Conservation (phyloP, 768 basidiomycete genomes). For the Xanthoconium stramineum region DNA sequence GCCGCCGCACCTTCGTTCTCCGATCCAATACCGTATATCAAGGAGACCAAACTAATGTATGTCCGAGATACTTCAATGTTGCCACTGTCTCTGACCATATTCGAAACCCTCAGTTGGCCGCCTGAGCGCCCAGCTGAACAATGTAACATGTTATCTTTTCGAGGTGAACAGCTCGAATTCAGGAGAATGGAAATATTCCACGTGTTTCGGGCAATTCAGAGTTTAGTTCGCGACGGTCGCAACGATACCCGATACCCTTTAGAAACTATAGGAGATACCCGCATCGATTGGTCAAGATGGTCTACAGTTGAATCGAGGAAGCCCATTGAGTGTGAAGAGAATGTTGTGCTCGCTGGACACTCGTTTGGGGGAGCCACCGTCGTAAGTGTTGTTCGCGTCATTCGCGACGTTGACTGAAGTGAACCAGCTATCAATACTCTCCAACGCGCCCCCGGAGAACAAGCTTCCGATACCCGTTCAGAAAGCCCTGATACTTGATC, state of each 20-base stretch:
- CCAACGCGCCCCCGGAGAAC: slow-evolving; percentile 42
- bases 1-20: slow-evolving; percentile 38
- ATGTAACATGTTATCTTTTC: slow-evolving; percentile 44
- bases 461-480: slow-evolving; percentile 49
- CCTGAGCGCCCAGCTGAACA: slow-evolving; percentile 13
- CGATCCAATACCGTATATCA: slow-evolving; percentile 47
- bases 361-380: slow-evolving; percentile 57
- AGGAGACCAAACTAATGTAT: slow-evolving; percentile 55
- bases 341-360: slow-evolving; percentile 47
- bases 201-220: slow-evolving; percentile 54
- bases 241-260: slow-evolving; percentile 27
- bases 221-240: slow-evolving; percentile 43
- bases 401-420: background rate
- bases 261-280: slow-evolving; percentile 35
- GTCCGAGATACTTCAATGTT: slow-evolving; percentile 14
- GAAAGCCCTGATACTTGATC: slow-evolving; percentile 67
- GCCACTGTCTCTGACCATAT: background rate
- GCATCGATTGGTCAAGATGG: slow-evolving; percentile 44
- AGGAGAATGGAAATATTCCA: slow-evolving; percentile 68
- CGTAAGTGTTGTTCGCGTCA: slow-evolving; percentile 31
- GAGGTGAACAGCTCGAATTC: slow-evolving; percentile 67
- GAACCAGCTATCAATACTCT: slow-evolving; percentile 53
- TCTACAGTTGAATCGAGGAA: slow-evolving; percentile 16
- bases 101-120: slow-evolving; percentile 23
- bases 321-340: slow-evolving; percentile 32